Base-by-base conservation (phyloP, 352 stramenopile genomes). In the Pythium monospermum region DNA sequence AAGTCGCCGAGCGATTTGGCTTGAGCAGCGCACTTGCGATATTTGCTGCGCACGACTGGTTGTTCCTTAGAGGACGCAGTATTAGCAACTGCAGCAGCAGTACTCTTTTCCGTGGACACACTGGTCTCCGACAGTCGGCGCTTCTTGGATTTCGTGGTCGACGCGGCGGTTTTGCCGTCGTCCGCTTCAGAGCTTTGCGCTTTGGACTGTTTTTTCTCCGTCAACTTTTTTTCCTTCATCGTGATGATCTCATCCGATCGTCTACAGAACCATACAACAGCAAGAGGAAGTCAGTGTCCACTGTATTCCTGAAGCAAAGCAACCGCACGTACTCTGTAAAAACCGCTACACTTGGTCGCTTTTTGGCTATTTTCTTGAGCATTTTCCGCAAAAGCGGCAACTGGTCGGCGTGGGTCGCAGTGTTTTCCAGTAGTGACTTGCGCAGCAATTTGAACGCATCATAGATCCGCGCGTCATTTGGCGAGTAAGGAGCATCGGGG, bases 301-400 rank as follows among this genome's bases (percentile, higher is more conserved):
- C n/a, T n/a, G n/a, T n/a, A n/a, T n/a, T n/a, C n/a, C n/a, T n/a
- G n/a, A n/a, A n/a, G n/a, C n/a, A n/a, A n/a, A n/a, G n/a, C n/a
- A n/a, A n/a, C n/a, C n/a, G n/a, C n/a, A 57, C 56, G 25, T 47
- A 65, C 57, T 56, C 49, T n/a, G n/a, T n/a, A 52, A 30, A 25
- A 59, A 59, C 16, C 13, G 6, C 2, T 25, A 8, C 16, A 55
- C 33, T 25, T 19, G 57, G 57, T 31, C 57, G 44, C 21, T 56
- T 54, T 42, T 55, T 65, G 7, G 21, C 36, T 10, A 65, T 30
- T 2, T 39, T 33, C 31, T 49, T 51, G 30, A 65, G 41, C 26
- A 37, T 15, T 33, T 65, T 59, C 18, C 40, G 32, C 12, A 55
- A 46, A 12, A 26, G 13, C 1, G 28, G 30, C 5, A 52, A 2